Conservation (phyloP, 441 rosid genomes). For the Erodium chrysanthum region DNA sequence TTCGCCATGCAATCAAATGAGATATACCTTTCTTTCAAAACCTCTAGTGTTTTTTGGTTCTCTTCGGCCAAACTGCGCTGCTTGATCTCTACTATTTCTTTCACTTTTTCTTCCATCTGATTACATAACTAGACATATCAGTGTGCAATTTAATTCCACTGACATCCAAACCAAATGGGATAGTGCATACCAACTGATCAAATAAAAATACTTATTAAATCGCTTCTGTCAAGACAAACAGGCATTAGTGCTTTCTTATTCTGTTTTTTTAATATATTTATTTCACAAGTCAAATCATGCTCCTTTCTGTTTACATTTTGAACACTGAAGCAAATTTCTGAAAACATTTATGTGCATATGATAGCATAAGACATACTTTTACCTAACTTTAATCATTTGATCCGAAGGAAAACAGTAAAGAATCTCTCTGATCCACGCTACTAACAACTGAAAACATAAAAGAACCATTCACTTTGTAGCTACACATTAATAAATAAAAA, state of each 20-base stretch:
- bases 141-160: neutral
- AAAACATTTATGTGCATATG: neutral
- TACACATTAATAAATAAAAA: too few relatives aligned
- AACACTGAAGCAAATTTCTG: neutral
- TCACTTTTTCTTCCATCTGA: constrained; percentile 99
- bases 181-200: neutral
- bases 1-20: constrained; percentile 3
- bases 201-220: neutral
- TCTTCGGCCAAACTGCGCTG: constrained; percentile 96
- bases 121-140: constrained; percentile 14
- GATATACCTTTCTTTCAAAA: constrained; percentile 73
- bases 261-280: neutral
- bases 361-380: neutral
- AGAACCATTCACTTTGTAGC: too few relatives aligned
- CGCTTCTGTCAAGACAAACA: neutral
- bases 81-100: constrained; percentile 96
- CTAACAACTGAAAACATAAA: too few relatives aligned
- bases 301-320: neutral
- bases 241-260: neutral
- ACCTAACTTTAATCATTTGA: neutral
- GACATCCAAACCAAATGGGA: neutral
- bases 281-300: too few relatives aligned
- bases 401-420: neutral
- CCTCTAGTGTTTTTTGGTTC: constrained; percentile 90
- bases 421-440: neutral